Evolutionary conservation across 148 eudicot species (phyloP), one percentile per base, ranked within the genome.

Genomic region (Nyssa sinensis): DNA sequence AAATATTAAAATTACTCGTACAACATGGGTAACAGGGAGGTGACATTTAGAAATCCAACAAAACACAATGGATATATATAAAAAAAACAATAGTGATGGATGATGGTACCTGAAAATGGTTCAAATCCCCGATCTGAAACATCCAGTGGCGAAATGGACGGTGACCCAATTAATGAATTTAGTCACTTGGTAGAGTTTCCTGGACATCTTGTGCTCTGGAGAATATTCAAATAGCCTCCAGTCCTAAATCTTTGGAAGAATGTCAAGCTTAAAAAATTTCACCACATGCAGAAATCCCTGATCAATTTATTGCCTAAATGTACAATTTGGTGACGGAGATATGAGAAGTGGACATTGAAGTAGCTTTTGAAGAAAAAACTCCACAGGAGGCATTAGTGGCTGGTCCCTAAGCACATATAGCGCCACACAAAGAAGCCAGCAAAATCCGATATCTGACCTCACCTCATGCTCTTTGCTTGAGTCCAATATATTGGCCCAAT

Each of bases 71-170:
- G 0, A 30, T 19, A 25, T 8, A 21, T 0, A 69, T 27, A 24
- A 17, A 21, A 68, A 3, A 55, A 25, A 7, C 16, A 61, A 23
- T 37, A n/a, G 44, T 39, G 4, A 47, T 16, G 37, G 30, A 24
- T 29, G 32, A 17, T 33, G 32, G 10, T 77, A 77, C 80, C 80
- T 77, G 70, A 29, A 64, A 51, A 77, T 55, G 64, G 71, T 53
- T 7, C 24, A 34, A 55, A 35, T 60, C 62, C 61, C 16, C 51
- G 64, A 34, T 63, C 51, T 62, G 69, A 62, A 44, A 51, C 74
- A 69, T 68, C 62, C 14, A 24, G 25, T 6, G 44, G 21, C 17
- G 55, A 57, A 63, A 76, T 25, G 49, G 29, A 44, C 59, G 12
- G 12, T 13, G 10, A 35, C 30, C 19, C 23, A 17, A n/a, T 17